Conservation (phyloP, 1,284 basidiomycete genomes). For the Apiotrichum siamense region DNA sequence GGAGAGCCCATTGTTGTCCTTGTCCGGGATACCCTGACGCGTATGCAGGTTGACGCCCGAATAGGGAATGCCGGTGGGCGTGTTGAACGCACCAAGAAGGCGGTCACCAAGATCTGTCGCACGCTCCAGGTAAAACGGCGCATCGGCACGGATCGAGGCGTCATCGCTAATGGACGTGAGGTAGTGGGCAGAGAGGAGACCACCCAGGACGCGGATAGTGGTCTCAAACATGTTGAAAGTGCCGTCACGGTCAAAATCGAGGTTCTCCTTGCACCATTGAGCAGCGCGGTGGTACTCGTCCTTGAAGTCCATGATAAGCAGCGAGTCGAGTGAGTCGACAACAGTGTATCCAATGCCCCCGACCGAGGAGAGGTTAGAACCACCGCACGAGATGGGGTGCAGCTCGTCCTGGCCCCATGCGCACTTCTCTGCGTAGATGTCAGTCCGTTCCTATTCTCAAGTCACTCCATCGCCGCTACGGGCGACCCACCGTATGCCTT, state of each 20-base stretch:
- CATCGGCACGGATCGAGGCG: conserved; percentile 47
- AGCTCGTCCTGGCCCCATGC: conserved; percentile 83
- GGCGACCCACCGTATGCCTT: conserved; percentile 61
- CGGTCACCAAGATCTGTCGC: conserved; percentile 77
- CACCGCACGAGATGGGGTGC: conserved; percentile 68
- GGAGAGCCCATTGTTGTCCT: conserved; percentile 60
- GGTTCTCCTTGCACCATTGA: conserved; percentile 64
- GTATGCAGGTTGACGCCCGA: conserved; percentile 70
- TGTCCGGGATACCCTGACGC: conserved; percentile 60
- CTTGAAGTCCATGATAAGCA: conserved; percentile 75
- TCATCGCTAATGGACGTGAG: conserved; percentile 51
- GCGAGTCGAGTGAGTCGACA: conserved; percentile 75
- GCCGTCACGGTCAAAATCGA: conserved; percentile 73
- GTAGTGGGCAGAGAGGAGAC: conserved; percentile 75
- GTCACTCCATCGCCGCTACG: neutral
- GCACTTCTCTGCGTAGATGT: conserved; percentile 57
- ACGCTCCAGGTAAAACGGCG: conserved; percentile 64
- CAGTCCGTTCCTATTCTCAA: neutral
- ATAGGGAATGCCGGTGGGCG: conserved; percentile 71
- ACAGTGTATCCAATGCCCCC: conserved; percentile 82
- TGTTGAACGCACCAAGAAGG: conserved; percentile 77
- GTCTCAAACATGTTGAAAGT: conserved; percentile 89
- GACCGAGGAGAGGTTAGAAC: conserved; percentile 64
- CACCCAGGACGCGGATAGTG: conserved; percentile 74
- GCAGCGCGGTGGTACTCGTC: conserved; percentile 73